phyloP scores from a whole-genome alignment of 2,329 filamentous ascomycete genomes.

The Tolypocladium tundrense region DNA sequence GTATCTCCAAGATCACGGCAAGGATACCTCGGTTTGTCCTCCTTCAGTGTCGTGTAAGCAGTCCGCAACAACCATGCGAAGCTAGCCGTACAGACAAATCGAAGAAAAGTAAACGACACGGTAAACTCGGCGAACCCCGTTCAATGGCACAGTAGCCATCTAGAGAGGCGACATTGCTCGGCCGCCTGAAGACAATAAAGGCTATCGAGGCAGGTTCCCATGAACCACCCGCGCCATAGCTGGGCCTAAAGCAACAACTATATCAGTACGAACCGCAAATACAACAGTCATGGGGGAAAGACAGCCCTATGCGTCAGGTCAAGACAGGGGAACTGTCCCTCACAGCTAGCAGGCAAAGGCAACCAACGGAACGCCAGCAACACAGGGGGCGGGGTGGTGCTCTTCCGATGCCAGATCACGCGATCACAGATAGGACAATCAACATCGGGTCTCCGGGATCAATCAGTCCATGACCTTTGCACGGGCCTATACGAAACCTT shows the following conservation, averaged over 20 bases:
- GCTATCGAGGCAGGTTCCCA: background rate
- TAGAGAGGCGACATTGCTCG: too few species aligned
- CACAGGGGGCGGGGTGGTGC: background rate
- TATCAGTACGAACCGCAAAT: too few species aligned
- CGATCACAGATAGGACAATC: background rate
- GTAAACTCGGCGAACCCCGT: too few species aligned
- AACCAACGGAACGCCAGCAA: background rate
- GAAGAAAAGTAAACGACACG: too few species aligned
- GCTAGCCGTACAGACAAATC: too few species aligned
- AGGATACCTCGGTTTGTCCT: background rate
- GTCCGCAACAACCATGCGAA: too few species aligned
- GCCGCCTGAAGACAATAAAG: background rate
- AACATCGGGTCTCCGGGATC: background rate
- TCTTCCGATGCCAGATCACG: background rate
- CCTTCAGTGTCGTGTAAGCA: too few species aligned
- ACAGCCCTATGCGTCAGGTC: background rate
- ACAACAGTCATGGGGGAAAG: too few species aligned
- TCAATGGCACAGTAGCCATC: too few species aligned
- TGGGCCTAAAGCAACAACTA: background rate
- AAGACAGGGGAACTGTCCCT: background rate
- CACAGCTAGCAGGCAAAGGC: background rate
- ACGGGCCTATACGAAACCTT: background rate
- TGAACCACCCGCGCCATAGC: background rate
- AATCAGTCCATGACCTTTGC: background rate
- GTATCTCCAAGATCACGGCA: background rate